Percentiles rank a stretch among this genome's conserved stretches.
Evolutionary conservation across 495 filamentous ascomycete genomes (phyloP).

Genomic region (Amorphotheca resinae): DNA sequence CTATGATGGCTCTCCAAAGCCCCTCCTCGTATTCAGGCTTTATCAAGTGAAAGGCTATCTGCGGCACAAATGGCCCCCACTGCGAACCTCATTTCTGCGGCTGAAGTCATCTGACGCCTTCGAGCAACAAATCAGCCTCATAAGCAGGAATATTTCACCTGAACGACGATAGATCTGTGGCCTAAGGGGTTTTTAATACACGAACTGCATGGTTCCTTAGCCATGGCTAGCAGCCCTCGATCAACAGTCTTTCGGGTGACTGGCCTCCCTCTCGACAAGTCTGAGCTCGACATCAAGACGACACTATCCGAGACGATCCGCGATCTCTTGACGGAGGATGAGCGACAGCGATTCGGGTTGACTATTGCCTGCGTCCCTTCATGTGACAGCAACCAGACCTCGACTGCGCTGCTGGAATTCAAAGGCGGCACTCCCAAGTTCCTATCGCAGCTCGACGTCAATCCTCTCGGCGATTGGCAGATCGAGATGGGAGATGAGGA

Average conservation of each 20-base stretch:
- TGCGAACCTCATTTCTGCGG: background rate
- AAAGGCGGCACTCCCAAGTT: constrained; percentile 6
- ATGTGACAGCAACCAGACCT: constrained; percentile 7
- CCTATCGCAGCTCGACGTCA: constrained; percentile 1
- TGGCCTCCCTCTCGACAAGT: constrained; percentile 6
- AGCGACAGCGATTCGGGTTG: background rate
- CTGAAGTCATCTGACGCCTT: background rate
- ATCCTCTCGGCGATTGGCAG: constrained; percentile 6
- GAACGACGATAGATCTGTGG: background rate
- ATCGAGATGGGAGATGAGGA: constrained; percentile 7
- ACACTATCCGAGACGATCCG: constrained; percentile 5
- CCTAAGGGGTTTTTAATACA: background rate
- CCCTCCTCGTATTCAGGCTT: background rate
- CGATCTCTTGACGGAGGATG: constrained; percentile 2
- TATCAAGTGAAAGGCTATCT: too few species aligned
- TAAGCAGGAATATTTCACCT: background rate
- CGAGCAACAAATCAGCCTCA: background rate
- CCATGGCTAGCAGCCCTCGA: background rate
- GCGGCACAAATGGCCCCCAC: background rate
- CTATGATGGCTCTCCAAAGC: background rate
- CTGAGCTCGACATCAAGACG: constrained; percentile 1
- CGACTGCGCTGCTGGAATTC: constrained; percentile 9
- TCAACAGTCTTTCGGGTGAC: constrained; percentile 6
- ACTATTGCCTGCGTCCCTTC: constrained; percentile 5
- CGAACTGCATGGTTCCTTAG: background rate